phyloP scores from a whole-genome alignment of 371 early-diverging fungal genomes.

The Blakeslea trispora region DNA sequence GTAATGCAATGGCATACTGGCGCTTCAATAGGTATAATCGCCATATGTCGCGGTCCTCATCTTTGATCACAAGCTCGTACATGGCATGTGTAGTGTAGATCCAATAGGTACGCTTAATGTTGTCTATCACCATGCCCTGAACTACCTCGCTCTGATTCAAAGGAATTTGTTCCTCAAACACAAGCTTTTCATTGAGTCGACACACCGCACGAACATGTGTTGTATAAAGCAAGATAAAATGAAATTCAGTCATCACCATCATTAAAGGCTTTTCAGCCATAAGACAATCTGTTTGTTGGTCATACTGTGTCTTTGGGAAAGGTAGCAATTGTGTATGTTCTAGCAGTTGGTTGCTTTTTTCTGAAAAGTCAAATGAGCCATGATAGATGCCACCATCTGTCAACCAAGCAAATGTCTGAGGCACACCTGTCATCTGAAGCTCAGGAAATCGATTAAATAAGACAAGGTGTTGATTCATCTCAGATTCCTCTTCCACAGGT shows the following conservation, averaged over 20 bases:
- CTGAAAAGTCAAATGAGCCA: constrained; percentile 52
- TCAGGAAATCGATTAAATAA: constrained; percentile 71
- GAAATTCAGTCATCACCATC: constrained; percentile 84
- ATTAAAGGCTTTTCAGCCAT: constrained; percentile 68
- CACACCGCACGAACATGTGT: constrained; percentile 76
- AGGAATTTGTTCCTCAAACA: constrained; percentile 78
- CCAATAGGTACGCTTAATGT: constrained; percentile 85
- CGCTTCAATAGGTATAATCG: constrained; percentile 75
- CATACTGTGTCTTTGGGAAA: constrained; percentile 59
- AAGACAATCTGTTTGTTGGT: constrained; percentile 42
- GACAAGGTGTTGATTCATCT: constrained; percentile 38
- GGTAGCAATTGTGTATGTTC: constrained; percentile 78
- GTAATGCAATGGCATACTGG: constrained; percentile 74
- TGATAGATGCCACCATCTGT: constrained; percentile 85
- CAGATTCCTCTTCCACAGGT: constrained; percentile 62
- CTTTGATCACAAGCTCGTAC: constrained; percentile 83
- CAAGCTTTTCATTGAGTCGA: constrained; percentile 77
- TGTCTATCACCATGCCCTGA: constrained; percentile 72
- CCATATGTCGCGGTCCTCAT: constrained; percentile 95
- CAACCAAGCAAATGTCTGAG: constrained; percentile 78
- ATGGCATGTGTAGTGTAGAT: constrained; percentile 76
- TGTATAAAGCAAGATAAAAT: constrained; percentile 80
- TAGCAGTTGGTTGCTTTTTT: constrained; percentile 74
- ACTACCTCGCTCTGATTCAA: constrained; percentile 58
- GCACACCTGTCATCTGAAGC: constrained; percentile 64